Conservation (phyloP, 139 green algal genomes). For the Chlorella ohadii region DNA sequence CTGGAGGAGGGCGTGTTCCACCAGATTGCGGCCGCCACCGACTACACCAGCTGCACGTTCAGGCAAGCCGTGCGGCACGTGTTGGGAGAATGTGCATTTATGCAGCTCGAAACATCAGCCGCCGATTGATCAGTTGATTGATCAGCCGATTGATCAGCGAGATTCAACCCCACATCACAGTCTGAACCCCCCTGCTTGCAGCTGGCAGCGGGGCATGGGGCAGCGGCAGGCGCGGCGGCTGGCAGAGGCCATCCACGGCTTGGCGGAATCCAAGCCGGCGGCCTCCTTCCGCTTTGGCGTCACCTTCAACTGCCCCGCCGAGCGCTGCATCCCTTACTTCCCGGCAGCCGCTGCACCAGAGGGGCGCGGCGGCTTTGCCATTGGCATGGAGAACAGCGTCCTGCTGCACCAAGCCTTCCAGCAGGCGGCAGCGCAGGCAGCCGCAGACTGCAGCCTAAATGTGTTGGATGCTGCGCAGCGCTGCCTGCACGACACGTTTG, state of each 20-base stretch:
- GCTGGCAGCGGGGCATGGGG: conserved; percentile 20
- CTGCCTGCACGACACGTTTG: background rate
- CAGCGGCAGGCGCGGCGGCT: background rate
- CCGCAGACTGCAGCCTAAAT: background rate
- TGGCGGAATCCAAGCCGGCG: conserved; percentile 8
- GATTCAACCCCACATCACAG: no score
- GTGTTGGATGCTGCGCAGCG: background rate
- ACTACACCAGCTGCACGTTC: conserved; percentile 42
- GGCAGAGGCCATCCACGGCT: conserved; percentile 18
- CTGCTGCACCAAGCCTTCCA: conserved; percentile 48
- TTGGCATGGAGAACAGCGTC: conserved; percentile 51
- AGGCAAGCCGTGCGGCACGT: background rate
- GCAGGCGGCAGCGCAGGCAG: background rate
- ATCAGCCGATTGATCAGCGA: no score
- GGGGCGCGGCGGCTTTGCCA: conserved; percentile 35
- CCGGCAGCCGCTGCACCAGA: conserved; percentile 31
- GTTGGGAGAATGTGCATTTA: background rate
- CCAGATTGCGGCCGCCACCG: conserved; percentile 6
- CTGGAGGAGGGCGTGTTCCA: conserved; percentile 1
- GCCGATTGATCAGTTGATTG: no score
- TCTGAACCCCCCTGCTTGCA: no score
- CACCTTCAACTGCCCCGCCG: conserved; percentile 33
- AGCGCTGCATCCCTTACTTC: conserved; percentile 56
- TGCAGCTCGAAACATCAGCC: background rate
- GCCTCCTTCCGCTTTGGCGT: conserved; percentile 55